Evolutionary conservation across 768 basidiomycete genomes (phyloP).

Genomic region (Lentinula sp.): DNA sequence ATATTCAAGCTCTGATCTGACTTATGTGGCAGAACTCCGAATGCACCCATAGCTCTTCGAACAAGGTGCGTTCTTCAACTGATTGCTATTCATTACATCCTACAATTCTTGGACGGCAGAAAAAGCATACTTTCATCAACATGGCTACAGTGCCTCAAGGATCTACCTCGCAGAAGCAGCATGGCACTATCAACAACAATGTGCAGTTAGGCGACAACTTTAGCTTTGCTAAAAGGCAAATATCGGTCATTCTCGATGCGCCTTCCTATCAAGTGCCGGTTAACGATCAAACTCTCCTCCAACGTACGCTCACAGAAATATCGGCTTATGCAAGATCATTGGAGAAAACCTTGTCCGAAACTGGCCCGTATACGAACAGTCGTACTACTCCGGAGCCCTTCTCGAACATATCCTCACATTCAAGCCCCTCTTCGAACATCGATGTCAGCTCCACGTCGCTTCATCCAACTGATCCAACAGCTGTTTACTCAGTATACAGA

Average conservation of each 20-base stretch:
- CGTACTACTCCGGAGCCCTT: too few relatives aligned
- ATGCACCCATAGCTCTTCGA: neutral
- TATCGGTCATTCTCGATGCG: neutral
- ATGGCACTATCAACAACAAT: neutral
- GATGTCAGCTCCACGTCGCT: neutral
- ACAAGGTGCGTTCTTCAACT: neutral
- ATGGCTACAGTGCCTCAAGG: neutral
- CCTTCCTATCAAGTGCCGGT: neutral
- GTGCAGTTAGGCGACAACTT: slow-evolving; percentile 5
- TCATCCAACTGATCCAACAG: neutral
- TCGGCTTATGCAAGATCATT: neutral
- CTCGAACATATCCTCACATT: neutral
- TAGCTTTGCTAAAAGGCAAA: neutral
- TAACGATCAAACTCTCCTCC: neutral
- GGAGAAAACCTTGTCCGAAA: neutral
- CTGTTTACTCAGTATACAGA: neutral
- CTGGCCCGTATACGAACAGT: neutral
- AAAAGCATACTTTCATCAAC: neutral
- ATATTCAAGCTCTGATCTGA: neutral
- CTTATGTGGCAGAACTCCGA: slow-evolving; percentile 9
- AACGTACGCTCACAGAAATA: neutral
- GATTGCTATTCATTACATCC: neutral
- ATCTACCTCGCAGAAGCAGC: slow-evolving; percentile 3
- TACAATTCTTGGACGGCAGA: neutral
- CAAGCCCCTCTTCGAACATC: neutral